Evolutionary conservation across 768 basidiomycete species (phyloP).

Genomic region (Suillus decipiens): DNA sequence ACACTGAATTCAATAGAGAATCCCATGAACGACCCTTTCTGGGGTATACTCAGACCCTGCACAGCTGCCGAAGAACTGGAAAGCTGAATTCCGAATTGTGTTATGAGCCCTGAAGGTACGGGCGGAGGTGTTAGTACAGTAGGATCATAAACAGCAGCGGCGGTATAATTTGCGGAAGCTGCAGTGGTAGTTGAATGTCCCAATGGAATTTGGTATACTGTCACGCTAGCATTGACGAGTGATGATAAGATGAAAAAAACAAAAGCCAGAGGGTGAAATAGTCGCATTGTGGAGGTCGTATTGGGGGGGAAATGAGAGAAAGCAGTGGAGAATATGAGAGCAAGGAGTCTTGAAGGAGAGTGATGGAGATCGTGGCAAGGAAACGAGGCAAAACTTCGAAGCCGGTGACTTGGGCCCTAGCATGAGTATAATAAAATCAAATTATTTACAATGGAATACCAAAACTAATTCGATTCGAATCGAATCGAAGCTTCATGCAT

Average conservation of each 20-base stretch:
- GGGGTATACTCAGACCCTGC: constrained; percentile 26
- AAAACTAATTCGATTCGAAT: too few relatives aligned
- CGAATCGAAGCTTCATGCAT: too few relatives aligned
- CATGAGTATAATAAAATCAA: neutral
- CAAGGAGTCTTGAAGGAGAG: neutral
- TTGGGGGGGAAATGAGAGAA: neutral
- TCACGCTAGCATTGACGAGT: constrained; percentile 23
- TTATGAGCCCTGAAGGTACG: constrained; percentile 21
- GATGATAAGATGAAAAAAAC: constrained; percentile 2
- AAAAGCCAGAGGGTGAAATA: constrained; percentile 4
- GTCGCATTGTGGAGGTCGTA: neutral
- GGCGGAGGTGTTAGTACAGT: constrained; percentile 33
- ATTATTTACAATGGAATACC: neutral
- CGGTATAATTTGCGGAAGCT: constrained; percentile 28
- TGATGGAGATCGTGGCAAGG: neutral
- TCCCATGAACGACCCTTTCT: constrained; percentile 49
- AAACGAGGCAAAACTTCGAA: neutral
- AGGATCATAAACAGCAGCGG: constrained; percentile 35
- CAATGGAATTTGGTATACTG: constrained; percentile 32
- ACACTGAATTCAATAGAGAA: constrained; percentile 69
- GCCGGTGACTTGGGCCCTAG: too few relatives aligned
- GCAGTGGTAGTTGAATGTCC: constrained; percentile 22
- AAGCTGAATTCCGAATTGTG: constrained; percentile 25
- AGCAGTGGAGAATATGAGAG: neutral
- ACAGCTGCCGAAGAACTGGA: constrained; percentile 22